Percentiles rank a stretch among this genome's conserved stretches.
phyloP scores from a whole-genome alignment of 441 rosid species.

The Eruca vesicaria region DNA sequence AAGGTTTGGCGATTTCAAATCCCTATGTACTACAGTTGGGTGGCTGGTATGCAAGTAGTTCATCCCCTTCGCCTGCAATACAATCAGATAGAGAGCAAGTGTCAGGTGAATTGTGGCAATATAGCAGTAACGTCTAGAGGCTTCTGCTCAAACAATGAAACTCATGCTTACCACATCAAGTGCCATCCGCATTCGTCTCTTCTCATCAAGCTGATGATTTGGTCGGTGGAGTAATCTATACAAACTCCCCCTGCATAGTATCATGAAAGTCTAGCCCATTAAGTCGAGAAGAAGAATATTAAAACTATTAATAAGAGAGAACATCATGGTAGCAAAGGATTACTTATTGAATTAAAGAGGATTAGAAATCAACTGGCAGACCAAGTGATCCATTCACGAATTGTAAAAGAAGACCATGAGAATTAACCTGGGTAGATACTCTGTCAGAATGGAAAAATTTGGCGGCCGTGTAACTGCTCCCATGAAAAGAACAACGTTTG shows the following conservation, averaged over 20 bases:
- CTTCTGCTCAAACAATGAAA: constrained; percentile 10
- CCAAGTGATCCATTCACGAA: background rate
- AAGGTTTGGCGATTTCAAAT: constrained; percentile 95
- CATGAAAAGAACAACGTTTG: constrained; percentile 98
- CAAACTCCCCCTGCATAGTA: constrained; percentile 82
- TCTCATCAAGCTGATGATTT: constrained; percentile 71
- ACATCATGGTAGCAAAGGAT: background rate
- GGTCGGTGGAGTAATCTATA: constrained; percentile 88
- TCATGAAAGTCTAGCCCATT: background rate
- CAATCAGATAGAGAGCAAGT: constrained; percentile 12
- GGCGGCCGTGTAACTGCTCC: constrained; percentile 97
- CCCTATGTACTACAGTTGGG: constrained; percentile 96
- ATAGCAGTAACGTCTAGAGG: background rate
- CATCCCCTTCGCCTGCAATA: constrained; percentile 92
- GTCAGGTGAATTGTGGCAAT: background rate
- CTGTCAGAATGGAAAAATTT: constrained; percentile 93
- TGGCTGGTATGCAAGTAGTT: constrained; percentile 94
- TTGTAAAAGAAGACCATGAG: constrained; percentile 11
- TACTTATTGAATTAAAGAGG: background rate
- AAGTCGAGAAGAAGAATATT: background rate
- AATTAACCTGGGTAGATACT: constrained; percentile 87
- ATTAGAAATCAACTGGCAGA: background rate
- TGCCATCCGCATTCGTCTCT: constrained; percentile 94
- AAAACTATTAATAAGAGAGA: background rate
- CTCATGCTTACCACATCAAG: constrained; percentile 78